phyloP scores from a whole-genome alignment of 352 stramenopile genomes.

The Globisporangium paddicum region DNA sequence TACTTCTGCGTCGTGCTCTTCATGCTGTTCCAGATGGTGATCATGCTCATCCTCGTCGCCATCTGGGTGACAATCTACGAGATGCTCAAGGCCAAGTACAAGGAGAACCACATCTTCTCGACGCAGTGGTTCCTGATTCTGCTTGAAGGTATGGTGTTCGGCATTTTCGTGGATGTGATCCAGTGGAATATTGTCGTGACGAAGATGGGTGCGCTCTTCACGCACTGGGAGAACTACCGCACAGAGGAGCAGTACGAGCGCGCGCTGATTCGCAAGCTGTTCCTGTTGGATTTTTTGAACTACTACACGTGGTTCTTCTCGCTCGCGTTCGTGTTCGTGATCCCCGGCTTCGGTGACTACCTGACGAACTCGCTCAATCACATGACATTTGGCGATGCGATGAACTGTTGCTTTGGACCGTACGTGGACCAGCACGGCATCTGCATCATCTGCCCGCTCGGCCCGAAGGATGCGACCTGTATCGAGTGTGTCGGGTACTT shows the following conservation, averaged over 20 bases:
- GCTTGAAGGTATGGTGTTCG: constrained; percentile 77
- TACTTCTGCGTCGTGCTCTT: constrained; percentile 76
- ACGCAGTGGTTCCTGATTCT: constrained; percentile 83
- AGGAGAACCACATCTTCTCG: constrained; percentile 71
- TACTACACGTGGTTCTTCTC: constrained; percentile 92
- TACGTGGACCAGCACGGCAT: constrained; percentile 71
- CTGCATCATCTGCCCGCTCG: constrained; percentile 61
- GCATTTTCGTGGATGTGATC: constrained; percentile 85
- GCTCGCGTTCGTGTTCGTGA: constrained; percentile 86
- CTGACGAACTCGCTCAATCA: constrained; percentile 84
- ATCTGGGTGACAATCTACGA: constrained; percentile 88
- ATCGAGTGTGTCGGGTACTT: constrained; percentile 78
- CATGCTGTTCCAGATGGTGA: constrained; percentile 76
- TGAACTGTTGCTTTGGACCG: constrained; percentile 87
- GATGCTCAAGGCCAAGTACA: constrained; percentile 81
- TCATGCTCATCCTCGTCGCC: constrained; percentile 86
- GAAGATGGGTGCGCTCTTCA: constrained; percentile 82
- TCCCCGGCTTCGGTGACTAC: constrained; percentile 76
- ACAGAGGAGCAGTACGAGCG: constrained; percentile 85
- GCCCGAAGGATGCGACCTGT: constrained; percentile 58
- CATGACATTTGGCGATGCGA: constrained; percentile 71
- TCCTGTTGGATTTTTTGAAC: constrained; percentile 86
- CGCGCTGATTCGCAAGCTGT: constrained; percentile 78
- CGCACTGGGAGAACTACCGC: constrained; percentile 85
- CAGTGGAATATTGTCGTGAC: constrained; percentile 90